Evolutionary conservation across 2,329 filamentous ascomycete genomes (phyloP).

Genomic region (Colletotrichum higginsianum): DNA sequence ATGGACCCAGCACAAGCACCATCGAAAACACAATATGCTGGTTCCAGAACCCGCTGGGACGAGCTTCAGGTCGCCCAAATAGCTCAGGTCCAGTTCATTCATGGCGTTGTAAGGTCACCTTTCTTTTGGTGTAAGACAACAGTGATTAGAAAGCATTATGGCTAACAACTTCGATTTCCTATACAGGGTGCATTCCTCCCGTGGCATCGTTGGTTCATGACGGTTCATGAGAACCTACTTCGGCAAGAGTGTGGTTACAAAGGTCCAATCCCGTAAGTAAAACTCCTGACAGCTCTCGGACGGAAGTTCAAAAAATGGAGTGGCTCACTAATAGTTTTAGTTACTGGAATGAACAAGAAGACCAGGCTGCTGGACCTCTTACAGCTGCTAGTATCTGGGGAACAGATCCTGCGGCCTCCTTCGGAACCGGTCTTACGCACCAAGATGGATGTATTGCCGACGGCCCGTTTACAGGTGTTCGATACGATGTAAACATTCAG

Average conservation of each 20-base stretch:
- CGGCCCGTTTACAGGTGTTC: conserved; percentile 45
- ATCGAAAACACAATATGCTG: conserved; percentile 26
- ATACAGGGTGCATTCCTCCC: conserved; percentile 50
- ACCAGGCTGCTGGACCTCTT: conserved; percentile 29
- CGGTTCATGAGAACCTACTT: conserved; percentile 51
- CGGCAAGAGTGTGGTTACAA: conserved; percentile 51
- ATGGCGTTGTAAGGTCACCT: conserved; percentile 28
- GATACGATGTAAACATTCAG: conserved; percentile 5
- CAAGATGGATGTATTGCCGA: conserved; percentile 44
- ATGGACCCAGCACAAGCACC: conserved; percentile 32
- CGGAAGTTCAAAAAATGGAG: too few species aligned
- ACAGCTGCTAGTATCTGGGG: conserved; percentile 50
- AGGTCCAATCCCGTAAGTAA: conserved; percentile 52
- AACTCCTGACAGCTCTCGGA: conserved; percentile 39
- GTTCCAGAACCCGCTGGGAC: conserved; percentile 36
- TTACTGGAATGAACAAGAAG: conserved; percentile 38
- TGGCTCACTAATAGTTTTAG: neutral
- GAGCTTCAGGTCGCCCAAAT: conserved; percentile 37
- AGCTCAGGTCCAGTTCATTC: conserved; percentile 36
- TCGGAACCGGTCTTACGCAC: conserved; percentile 47
- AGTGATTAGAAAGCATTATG: neutral
- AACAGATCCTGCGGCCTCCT: conserved; percentile 46
- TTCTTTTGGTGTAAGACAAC: too few species aligned
- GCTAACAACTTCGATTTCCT: neutral
- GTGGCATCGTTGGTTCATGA: conserved; percentile 53